These are phyloP conservation scores for Cyberlindnera meyerae DNA, from an alignment of 805 yeast species.

Conservation along the genomic window DNA sequence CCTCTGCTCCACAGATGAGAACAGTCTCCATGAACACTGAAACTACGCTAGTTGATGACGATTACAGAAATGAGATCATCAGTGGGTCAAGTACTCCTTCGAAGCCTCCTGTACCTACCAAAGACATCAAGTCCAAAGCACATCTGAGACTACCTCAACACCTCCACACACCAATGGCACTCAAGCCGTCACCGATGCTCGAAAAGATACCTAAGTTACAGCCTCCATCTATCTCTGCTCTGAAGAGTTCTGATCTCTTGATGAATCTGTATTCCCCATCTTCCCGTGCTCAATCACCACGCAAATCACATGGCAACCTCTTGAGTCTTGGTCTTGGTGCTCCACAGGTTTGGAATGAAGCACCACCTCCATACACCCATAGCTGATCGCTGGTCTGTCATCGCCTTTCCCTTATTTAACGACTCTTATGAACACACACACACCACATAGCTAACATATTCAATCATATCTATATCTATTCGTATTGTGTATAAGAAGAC, in stretches of 20 bases:
- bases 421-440: too few relatives aligned
- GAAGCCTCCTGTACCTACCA: too few relatives aligned
- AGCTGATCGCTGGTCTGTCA: constrained; percentile 19
- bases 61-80: background rate
- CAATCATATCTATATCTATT: too few relatives aligned
- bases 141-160: background rate
- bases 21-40: constrained; percentile 18
- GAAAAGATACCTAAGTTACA: constrained; percentile 16
- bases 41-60: constrained; percentile 18
- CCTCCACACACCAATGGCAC: background rate
- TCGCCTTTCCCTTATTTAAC: too few relatives aligned
- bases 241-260: constrained; percentile 10
- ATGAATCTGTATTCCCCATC: constrained; percentile 11
- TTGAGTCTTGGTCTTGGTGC: constrained; percentile 20
- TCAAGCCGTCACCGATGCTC: constrained; percentile 11
- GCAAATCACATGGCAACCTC: constrained; percentile 24
- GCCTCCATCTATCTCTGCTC: constrained; percentile 15
- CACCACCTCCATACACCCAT: constrained; percentile 17
- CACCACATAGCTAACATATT: too few relatives aligned
- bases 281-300: constrained; percentile 20
- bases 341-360: constrained; percentile 14
- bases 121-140: background rate
- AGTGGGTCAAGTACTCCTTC: too few relatives aligned
- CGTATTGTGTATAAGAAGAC: too few relatives aligned
- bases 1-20: constrained; percentile 6